Evolutionary conservation across 352 stramenopile species (phyloP).

Genomic region (Pelagophyceae sp.): DNA sequence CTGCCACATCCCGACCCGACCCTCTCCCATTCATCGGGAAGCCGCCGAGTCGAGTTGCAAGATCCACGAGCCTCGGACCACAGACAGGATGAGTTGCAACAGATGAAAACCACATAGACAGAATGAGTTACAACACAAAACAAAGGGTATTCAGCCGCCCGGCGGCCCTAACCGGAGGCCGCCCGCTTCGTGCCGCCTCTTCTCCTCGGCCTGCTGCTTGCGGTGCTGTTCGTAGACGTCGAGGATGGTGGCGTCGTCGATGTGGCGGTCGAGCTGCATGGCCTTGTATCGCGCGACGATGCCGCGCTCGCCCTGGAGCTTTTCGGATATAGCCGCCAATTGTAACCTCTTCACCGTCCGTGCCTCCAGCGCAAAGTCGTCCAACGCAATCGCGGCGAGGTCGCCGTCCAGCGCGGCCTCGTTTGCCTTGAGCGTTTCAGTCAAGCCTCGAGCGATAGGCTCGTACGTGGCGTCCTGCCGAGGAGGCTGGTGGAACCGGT

Average conservation of each 20-base stretch:
- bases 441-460: conserved; percentile 29
- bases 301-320: conserved; percentile 30
- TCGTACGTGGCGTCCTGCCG: conserved; percentile 27
- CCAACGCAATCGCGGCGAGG: conserved; percentile 23
- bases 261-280: not conserved
- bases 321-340: conserved; percentile 26
- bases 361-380: conserved; percentile 25
- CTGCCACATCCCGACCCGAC: too few relatives aligned
- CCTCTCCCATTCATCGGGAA: too few relatives aligned
- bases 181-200: too few relatives aligned
- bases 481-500: conserved; percentile 31
- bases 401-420: conserved; percentile 28
- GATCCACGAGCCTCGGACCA: too few relatives aligned
- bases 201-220: not conserved
- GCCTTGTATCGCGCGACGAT: conserved; percentile 33
- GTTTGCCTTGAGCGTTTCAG: conserved; percentile 18
- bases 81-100: too few relatives aligned
- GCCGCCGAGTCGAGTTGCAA: too few relatives aligned
- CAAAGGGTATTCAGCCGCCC: too few relatives aligned
- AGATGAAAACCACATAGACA: too few relatives aligned
- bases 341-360: conserved; percentile 34
- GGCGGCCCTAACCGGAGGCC: too few relatives aligned
- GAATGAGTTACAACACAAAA: too few relatives aligned
- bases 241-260: not conserved
- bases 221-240: not conserved